Percentiles rank a stretch among this genome's conserved stretches.
Evolutionary conservation across 2,329 filamentous ascomycete genomes (phyloP).

Genomic region (Pyrenophora tritici-repentis): DNA sequence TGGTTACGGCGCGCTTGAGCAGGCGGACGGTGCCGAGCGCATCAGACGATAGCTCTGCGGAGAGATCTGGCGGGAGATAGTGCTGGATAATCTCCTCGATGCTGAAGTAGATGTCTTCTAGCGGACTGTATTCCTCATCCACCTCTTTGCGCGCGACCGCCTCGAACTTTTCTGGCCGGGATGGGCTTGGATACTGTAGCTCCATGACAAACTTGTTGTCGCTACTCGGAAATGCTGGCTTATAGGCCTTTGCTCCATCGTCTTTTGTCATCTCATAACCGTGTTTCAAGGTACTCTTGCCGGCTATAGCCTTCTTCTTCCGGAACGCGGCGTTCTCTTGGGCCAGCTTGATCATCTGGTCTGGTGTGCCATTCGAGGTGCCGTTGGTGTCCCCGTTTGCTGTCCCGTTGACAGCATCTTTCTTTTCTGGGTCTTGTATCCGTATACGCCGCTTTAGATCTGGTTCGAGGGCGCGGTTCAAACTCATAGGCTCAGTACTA

Average conservation of each 20-base stretch:
- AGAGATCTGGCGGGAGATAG: constrained; percentile 75
- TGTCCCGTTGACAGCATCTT: constrained; percentile 7
- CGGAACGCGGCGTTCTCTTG: constrained; percentile 13
- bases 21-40: constrained; percentile 75
- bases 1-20: constrained; percentile 73
- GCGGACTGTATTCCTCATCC: constrained; percentile 57
- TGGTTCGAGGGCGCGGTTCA: constrained; percentile 45
- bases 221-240: constrained; percentile 55
- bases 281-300: constrained; percentile 43
- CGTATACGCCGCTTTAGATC: constrained; percentile 43
- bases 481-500: constrained; percentile 43
- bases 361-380: constrained; percentile 7
- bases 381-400: constrained; percentile 7
- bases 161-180: constrained; percentile 64
- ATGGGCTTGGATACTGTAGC: constrained; percentile 82
- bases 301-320: constrained; percentile 18
- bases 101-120: constrained; percentile 71
- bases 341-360: constrained; percentile 7
- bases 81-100: constrained; percentile 67
- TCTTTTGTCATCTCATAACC: constrained; percentile 50
- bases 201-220: constrained; percentile 59
- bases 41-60: constrained; percentile 70
- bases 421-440: constrained; percentile 23
- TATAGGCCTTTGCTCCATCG: constrained; percentile 54
- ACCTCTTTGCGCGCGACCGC: constrained; percentile 32